Evolutionary conservation across 2,329 filamentous ascomycete species (phyloP).

Genomic region (Fusarium xyrophilum): DNA sequence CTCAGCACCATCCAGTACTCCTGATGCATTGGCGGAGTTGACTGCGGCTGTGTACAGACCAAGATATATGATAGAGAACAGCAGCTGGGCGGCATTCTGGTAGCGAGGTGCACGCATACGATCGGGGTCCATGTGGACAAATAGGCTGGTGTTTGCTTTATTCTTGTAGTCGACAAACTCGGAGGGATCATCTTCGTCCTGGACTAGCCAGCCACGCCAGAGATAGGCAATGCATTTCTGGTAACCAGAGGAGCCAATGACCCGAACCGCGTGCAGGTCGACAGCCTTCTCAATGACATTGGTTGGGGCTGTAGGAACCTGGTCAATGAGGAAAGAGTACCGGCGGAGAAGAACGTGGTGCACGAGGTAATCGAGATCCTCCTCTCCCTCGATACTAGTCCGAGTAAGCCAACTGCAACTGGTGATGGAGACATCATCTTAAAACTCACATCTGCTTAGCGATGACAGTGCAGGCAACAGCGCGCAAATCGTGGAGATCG

Average conservation of each 20-base stretch:
- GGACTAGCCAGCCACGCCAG: conserved; percentile 96
- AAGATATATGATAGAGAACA: conserved; percentile 84
- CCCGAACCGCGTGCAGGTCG: conserved; percentile 84
- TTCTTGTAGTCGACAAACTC: conserved; percentile 87
- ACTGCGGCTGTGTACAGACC: conserved; percentile 88
- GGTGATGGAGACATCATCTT: not conserved
- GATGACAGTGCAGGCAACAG: conserved; percentile 86
- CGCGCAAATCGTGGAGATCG: conserved; percentile 79
- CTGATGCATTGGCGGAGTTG: conserved; percentile 88
- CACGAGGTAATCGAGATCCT: conserved; percentile 79
- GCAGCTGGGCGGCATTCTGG: conserved; percentile 87
- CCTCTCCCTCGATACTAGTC: conserved; percentile 83
- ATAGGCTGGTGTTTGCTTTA: conserved; percentile 79
- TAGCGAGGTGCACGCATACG: conserved; percentile 92
- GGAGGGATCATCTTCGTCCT: conserved; percentile 90
- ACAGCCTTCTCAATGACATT: conserved; percentile 95
- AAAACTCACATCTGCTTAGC: conserved; percentile 74
- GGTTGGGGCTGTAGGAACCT: conserved; percentile 73
- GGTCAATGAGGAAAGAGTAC: conserved; percentile 81
- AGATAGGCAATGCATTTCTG: conserved; percentile 94
- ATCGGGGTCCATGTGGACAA: conserved; percentile 88
- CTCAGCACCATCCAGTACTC: conserved; percentile 85
- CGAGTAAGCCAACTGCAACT: not conserved
- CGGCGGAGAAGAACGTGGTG: conserved; percentile 84
- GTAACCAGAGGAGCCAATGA: conserved; percentile 93